phyloP scores from a whole-genome alignment of 1,284 basidiomycete genomes.

The Ceratobasidium sp. region DNA sequence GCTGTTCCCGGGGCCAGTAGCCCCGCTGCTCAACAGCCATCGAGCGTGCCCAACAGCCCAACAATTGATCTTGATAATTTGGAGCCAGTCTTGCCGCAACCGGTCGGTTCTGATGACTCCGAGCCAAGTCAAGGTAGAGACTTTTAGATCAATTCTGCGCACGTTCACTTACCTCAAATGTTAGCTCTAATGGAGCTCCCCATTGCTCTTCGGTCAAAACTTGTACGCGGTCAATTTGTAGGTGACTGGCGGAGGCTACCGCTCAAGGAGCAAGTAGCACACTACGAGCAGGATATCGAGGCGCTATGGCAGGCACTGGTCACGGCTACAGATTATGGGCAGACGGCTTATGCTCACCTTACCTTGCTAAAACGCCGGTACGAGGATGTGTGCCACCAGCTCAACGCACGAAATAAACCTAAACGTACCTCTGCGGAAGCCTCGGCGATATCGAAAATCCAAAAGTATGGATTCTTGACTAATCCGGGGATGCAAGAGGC shows the following conservation, averaged over 20 bases:
- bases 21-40: too few species aligned
- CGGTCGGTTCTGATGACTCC: background rate
- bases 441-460: background rate
- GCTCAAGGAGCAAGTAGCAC: conserved; percentile 24
- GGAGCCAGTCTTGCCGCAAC: too few species aligned
- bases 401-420: background rate
- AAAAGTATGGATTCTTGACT: conserved; percentile 25
- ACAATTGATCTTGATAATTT: too few species aligned
- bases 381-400: conserved; percentile 8
- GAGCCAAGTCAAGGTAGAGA: background rate
- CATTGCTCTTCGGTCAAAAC: background rate
- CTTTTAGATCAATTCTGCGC: background rate
- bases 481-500: conserved; percentile 9
- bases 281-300: background rate
- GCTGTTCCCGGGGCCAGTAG: too few species aligned
- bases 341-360: background rate
- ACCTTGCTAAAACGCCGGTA: background rate
- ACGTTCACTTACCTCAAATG: background rate
- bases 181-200: background rate
- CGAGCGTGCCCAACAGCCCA: too few species aligned
- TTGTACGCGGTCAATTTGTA: background rate
- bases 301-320: background rate
- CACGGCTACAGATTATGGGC: background rate
- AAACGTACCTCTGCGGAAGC: background rate
- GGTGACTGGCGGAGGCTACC: background rate